These are phyloP conservation scores for Hemerocallis citrina DNA, from an alignment of 106 monocot genomes.

Conservation along the genomic window DNA sequence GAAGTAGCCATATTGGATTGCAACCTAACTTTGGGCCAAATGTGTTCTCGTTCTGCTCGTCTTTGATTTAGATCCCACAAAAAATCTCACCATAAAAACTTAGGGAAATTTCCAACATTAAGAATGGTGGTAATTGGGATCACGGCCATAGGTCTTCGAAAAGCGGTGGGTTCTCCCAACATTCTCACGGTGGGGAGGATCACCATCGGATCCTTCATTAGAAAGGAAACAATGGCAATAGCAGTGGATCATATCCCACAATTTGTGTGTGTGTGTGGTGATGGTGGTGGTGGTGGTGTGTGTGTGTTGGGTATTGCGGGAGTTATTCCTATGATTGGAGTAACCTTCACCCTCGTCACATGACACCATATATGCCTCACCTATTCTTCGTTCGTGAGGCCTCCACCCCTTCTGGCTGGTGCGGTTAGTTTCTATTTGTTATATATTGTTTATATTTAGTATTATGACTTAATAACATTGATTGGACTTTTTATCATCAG, in stretches of 20 bases:
- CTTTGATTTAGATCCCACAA: background rate
- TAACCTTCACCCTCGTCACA: conserved; percentile 1
- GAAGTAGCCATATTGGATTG: background rate
- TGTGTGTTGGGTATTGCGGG: background rate
- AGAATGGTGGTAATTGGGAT: background rate
- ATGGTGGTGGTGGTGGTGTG: too few species aligned
- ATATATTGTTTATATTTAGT: background rate
- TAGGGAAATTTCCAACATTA: too few species aligned
- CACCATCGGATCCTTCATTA: conserved; percentile 29
- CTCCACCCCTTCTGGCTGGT: background rate
- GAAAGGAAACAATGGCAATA: background rate
- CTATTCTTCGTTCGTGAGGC: conserved; percentile 25
- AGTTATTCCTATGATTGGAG: background rate
- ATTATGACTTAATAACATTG: background rate
- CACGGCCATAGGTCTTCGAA: background rate
- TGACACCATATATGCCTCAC: conserved; percentile 17
- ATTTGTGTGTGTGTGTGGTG: too few species aligned
- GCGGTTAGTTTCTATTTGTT: conserved; percentile 21
- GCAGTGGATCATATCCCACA: conserved; percentile 11
- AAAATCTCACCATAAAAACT: background rate
- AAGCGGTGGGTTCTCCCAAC: conserved; percentile 22
- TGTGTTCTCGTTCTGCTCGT: background rate
- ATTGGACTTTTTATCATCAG: conserved; percentile 15
- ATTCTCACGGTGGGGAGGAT: conserved; percentile 21
- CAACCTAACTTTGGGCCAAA: background rate